phyloP scores from a whole-genome alignment of 345 rosid species.

The Gossypium stocksii region DNA sequence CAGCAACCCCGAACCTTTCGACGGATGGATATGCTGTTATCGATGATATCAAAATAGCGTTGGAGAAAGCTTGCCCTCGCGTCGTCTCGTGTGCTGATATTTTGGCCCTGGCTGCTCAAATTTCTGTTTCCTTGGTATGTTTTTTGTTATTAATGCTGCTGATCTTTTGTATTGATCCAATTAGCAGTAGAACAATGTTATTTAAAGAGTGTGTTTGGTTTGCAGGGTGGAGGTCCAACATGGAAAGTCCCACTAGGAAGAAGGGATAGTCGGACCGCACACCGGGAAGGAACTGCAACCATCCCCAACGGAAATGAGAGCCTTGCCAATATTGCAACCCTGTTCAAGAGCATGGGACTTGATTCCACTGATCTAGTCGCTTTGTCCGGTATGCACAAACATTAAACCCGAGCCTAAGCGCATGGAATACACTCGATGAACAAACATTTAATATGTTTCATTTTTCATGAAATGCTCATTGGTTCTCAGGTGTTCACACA shows the following conservation, averaged over 20 bases:
- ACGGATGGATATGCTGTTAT: constrained; percentile 33
- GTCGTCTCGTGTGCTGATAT: constrained; percentile 64
- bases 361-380: constrained; percentile 31
- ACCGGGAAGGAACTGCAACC: constrained; percentile 24
- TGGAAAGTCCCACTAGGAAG: constrained; percentile 35
- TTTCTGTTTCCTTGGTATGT: background rate
- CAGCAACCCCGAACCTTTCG: constrained; percentile 30
- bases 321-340: constrained; percentile 17
- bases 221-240: constrained; percentile 33
- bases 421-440: too few relatives aligned
- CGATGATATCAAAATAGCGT: constrained; percentile 47
- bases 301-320: constrained; percentile 26
- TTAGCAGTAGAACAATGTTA: background rate
- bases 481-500: constrained; percentile 14
- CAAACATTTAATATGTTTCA: background rate
- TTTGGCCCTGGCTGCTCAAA: constrained; percentile 8
- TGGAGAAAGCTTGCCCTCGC: constrained; percentile 50
- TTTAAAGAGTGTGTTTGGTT: background rate
- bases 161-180: background rate
- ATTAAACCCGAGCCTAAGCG: too few relatives aligned
- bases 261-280: constrained; percentile 26
- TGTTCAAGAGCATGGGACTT: constrained; percentile 24
- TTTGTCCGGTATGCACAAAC: constrained; percentile 27
- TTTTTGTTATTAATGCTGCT: background rate
- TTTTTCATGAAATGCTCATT: background rate